phyloP scores from a whole-genome alignment of 2,329 filamentous ascomycete genomes.

The Aspergillus luchuensis region DNA sequence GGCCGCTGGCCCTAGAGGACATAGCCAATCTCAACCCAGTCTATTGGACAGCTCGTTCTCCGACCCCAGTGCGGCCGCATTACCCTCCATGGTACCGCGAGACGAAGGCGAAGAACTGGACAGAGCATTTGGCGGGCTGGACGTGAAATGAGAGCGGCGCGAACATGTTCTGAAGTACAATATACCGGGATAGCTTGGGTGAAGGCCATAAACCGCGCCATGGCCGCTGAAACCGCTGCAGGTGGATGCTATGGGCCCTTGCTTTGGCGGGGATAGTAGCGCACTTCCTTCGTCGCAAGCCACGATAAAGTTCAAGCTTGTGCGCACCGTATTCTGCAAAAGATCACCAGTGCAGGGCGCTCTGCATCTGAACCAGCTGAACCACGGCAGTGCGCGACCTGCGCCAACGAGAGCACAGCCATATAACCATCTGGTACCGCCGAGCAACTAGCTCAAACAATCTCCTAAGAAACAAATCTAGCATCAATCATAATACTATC shows the following conservation, averaged over 20 bases:
- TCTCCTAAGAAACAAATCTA: background rate
- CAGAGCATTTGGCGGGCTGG: conserved; percentile 54
- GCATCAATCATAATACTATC: background rate
- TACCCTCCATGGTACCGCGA: conserved; percentile 45
- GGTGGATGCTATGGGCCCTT: background rate
- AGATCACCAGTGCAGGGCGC: background rate
- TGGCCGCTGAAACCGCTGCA: background rate
- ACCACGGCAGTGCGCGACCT: background rate
- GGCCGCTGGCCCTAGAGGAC: conserved; percentile 11
- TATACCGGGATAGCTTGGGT: no score
- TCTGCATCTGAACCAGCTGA: background rate
- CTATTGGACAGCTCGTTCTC: conserved; percentile 42
- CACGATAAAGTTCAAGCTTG: background rate
- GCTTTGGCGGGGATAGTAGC: background rate
- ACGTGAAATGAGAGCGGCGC: conserved; percentile 39
- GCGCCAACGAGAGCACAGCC: background rate
- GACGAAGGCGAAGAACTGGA: conserved; percentile 57
- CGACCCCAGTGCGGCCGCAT: conserved; percentile 33
- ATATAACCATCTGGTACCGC: background rate
- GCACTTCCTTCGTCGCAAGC: background rate
- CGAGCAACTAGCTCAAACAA: background rate
- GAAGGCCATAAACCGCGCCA: background rate
- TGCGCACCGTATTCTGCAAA: background rate
- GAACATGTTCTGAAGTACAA: background rate
- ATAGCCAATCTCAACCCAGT: conserved; percentile 27